Evolutionary conservation across 495 filamentous ascomycete genomes (phyloP), one percentile per base, ranked within the genome.

Genomic region (Daldinia loculata): DNA sequence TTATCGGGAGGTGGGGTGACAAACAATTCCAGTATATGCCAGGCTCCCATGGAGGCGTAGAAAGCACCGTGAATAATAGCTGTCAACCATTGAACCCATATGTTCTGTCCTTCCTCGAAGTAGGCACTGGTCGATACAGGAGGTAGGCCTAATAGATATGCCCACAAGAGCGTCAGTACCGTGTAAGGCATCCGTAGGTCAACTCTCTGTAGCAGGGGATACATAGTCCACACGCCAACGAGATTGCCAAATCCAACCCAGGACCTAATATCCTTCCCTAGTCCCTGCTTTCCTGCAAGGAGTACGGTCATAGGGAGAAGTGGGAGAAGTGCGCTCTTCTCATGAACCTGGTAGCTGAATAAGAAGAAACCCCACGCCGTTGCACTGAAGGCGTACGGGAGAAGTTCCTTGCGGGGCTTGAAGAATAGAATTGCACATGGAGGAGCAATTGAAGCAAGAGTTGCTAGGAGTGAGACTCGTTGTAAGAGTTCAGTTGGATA

Each of bases 311-410:
- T 95, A 0, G 95, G 95, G 66, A 97, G 87, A 26, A 98, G 83
- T 3, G 95, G 95, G 0, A 99, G 86, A 5, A 99, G 83, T 0
- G 97, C 93, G 70, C 92, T 96, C 82, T 99, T 99, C 80, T 99
- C 95, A 78, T 99, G 95, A 0, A 99, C 95, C 71, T 99, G 95
- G 80, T 97, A 99, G 59, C 92, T 94, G 79, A 94, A 97, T 11
- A 99, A 81, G 79, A 98, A 99, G 83, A 99, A 99, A 2, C 92
- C 95, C 95, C 95, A 99, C 1, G 94, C 90, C 0, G 91, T 92
- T 15, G 89, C 85, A 2, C 93, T 90, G 17, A 98, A 83, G 0
- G 91, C 92, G 8, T 91, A 87, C 3, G 93, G 93, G 2, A 98
- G 80, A 22, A 96, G 82, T 7, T 90, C 87, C 58, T 91, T 92